Base-by-base conservation (phyloP, 305 asterid species). In the Solanum chacoense region DNA sequence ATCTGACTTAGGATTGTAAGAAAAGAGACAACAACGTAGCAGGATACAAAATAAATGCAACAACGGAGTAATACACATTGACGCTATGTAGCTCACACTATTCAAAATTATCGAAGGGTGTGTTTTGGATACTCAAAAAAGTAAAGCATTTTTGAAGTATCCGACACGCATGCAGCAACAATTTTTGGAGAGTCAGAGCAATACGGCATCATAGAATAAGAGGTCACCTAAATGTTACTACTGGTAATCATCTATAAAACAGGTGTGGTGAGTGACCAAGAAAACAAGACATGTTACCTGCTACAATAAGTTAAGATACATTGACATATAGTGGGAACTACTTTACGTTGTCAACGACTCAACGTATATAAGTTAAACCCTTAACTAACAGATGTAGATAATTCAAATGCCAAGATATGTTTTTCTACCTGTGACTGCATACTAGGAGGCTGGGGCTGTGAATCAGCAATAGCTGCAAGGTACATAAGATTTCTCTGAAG, bases 391-490 rank as follows among this genome's bases (percentile, higher is more conserved):
- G 14, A 34, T 0, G 7, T 32, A 16, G 73, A 10, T 8, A 7
- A 50, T 16, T 13, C 29, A 55, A 73, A 55, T 38, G 16, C 13
- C 50, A 22, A 37, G 18, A 37, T 14, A 24, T 32, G 35, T 2
- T 10, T 5, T 3, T 24, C 4, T 87, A 96, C 99, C 98, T 95
- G 99, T 89, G 99, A 94, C 88, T 95, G 98, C 95, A 97, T 92
- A 90, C 87, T 89, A 12, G 98, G 95, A 29, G 95, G 98, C 88
- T 94, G 99, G 83, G 99, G 99, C 86, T 96, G 99, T 35, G 99
- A 95, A 93, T 97, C 99, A 34, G 99, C 99, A 74, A 97, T 97
- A 13, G 99, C 99, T 35, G 99, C 99, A 8, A 97, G 98, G 88
- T 96, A 96, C 99, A 96, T 97, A 90, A 97, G 92, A 91, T 97